Base-by-base conservation (phyloP, 2,329 filamentous ascomycete genomes). In the Myriosclerotinia curreyana region DNA sequence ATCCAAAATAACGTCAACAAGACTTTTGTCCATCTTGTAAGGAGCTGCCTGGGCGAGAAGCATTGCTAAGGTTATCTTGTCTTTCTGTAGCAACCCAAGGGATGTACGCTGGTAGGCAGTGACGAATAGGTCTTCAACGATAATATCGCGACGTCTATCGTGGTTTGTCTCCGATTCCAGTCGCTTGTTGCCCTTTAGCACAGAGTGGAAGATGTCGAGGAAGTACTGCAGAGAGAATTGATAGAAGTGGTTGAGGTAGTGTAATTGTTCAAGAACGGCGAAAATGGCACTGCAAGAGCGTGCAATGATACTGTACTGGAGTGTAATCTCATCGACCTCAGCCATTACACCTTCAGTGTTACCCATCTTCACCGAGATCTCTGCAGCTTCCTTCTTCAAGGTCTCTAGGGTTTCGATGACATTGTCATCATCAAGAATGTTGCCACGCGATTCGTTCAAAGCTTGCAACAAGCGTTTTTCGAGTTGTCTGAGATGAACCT, bases 191-290 rank as follows among this genome's bases (percentile, higher is more conserved):
- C 86, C 84, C 70, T 89, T 89, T 48, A 99, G 83, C 9, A 99
- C 95, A 7, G 89, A 86, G 75, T 96, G 91, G 84, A 99, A 99
- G 71, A 99, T 99, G 75, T 97, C 91, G 63, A 96, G 85, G 79
- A 99, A 99, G 79, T 96, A 99, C 77, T 97, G 93, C 66, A 99
- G 83, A 46, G 95, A 99, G 82, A 99, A 99, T 76, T 98, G 96
- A 77, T 99, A 99, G 79, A 98, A 98, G 81, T 98, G 95, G 76
- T 99, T 97, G 76, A 99, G 88, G 75, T 97, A 96, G 77, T 98
- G 94, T 65, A 99, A 85, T 76, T 99, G 94, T 79, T 99, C 96
- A 66, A 99, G 82, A 17, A 99, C 91, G 40, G 96, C 92, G 76
- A 98, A 99, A 50, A 99, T 94, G 63, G 95, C 93, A 79, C 94